phyloP scores from a whole-genome alignment of 1,139 yeast genomes.

The Yamadazyma dushanensis region DNA sequence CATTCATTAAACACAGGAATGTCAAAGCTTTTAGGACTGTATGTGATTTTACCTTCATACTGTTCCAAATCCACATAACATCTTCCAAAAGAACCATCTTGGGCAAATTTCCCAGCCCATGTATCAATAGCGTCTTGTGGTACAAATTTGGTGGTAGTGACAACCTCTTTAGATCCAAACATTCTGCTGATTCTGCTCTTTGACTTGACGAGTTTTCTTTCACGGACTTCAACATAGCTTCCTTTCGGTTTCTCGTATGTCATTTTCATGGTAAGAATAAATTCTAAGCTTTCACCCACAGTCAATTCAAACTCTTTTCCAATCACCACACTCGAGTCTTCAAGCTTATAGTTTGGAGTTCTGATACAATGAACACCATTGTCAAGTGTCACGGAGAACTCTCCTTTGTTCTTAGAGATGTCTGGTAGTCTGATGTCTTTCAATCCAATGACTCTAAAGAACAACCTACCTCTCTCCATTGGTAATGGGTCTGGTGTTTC shows the following conservation, averaged over 20 bases:
- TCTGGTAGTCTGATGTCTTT: slow-evolving; percentile 60
- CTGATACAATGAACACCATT: slow-evolving; percentile 87
- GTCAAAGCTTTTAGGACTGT: slow-evolving; percentile 51
- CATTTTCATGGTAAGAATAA: slow-evolving; percentile 73
- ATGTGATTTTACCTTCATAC: slow-evolving; percentile 55
- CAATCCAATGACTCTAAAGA: slow-evolving; percentile 63
- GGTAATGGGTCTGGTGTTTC: slow-evolving; percentile 16
- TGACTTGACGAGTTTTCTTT: slow-evolving; percentile 50
- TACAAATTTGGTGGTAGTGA: slow-evolving; percentile 57
- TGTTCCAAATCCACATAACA: slow-evolving; percentile 66
- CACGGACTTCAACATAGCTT: slow-evolving; percentile 57
- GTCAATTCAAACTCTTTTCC: slow-evolving; percentile 86
- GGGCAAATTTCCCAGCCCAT: slow-evolving; percentile 62
- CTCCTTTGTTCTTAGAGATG: slow-evolving; percentile 54
- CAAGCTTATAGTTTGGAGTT: slow-evolving; percentile 62
- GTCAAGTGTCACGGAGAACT: slow-evolving; percentile 72
- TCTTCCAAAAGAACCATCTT: slow-evolving; percentile 87
- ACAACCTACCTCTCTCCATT: slow-evolving; percentile 74
- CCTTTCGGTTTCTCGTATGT: slow-evolving; percentile 55
- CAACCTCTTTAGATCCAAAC: slow-evolving; percentile 49
- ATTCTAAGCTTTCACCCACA: slow-evolving; percentile 63
- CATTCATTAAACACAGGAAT: slow-evolving; percentile 80
- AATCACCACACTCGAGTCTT: slow-evolving; percentile 40
- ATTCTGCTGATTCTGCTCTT: slow-evolving; percentile 45
- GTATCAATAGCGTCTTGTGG: slow-evolving; percentile 52